Percentiles rank a stretch among this genome's conserved stretches.
These are phyloP conservation scores for Calonectria leucothoes DNA, from an alignment of 2,329 filamentous ascomycete species.

Conservation along the genomic window DNA sequence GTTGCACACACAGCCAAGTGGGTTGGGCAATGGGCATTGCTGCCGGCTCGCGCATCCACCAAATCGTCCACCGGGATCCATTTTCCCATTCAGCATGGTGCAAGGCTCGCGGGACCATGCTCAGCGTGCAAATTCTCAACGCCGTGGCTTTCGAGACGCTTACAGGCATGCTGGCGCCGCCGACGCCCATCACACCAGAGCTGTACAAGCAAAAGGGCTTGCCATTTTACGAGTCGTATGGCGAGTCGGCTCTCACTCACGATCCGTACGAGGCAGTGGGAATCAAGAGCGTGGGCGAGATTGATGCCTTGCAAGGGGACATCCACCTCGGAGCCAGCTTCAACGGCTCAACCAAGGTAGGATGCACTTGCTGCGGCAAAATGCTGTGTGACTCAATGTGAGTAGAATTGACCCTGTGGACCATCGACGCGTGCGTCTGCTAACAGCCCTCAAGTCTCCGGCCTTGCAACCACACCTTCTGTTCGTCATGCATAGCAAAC, in stretches of 20 bases:
- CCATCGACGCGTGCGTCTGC: background rate
- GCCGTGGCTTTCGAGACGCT: constrained; percentile 16
- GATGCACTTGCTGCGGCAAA: constrained; percentile 4
- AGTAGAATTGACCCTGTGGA: background rate
- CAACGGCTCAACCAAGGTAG: constrained; percentile 9
- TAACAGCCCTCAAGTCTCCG: background rate
- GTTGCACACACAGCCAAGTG: background rate
- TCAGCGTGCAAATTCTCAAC: constrained; percentile 23
- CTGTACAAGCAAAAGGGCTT: constrained; percentile 13
- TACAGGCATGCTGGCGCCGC: constrained; percentile 20
- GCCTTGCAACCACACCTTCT: constrained; percentile 23
- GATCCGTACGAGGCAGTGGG: background rate
- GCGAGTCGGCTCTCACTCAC: background rate
- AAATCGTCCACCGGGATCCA: constrained; percentile 5
- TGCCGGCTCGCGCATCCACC: constrained; percentile 13
- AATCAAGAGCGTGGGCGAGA: constrained; percentile 13
- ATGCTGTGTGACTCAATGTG: constrained; percentile 24
- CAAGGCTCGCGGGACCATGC: background rate
- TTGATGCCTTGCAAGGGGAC: constrained; percentile 1
- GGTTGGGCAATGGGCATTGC: constrained; percentile 27
- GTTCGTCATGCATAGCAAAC: constrained; percentile 1
- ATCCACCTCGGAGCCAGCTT: constrained; percentile 3
- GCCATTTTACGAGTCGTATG: constrained; percentile 17
- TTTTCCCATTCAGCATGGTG: constrained; percentile 1
- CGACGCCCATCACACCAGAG: constrained; percentile 11